Percentiles rank a stretch among this genome's conserved stretches.
These are phyloP conservation scores for Oropetium thomaeum DNA, from an alignment of 176 grass and related monocot genomes.

Conservation along the genomic window DNA sequence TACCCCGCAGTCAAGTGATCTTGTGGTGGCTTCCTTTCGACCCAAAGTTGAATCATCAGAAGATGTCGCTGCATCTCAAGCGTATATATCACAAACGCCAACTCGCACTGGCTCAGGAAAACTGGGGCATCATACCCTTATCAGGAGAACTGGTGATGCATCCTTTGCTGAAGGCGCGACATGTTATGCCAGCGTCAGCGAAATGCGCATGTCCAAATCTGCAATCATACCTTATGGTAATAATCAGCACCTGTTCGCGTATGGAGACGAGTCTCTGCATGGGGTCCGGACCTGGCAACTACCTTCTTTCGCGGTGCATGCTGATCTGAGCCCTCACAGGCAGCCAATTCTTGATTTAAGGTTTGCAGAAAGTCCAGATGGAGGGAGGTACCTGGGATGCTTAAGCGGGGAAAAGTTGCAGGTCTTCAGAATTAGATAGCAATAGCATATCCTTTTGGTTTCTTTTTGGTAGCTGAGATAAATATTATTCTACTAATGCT, in stretches of 20 bases:
- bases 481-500: too few relatives aligned
- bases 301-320: slow-evolving; percentile 41
- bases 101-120: slow-evolving; percentile 36
- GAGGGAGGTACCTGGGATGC: slow-evolving; percentile 57
- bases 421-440: slow-evolving; percentile 48
- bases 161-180: slow-evolving; percentile 34
- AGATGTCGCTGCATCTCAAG: slow-evolving; percentile 38
- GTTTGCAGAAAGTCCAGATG: slow-evolving; percentile 31
- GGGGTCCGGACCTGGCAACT: slow-evolving; percentile 58
- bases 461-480: background rate
- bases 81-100: slow-evolving; percentile 37
- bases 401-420: slow-evolving; percentile 70
- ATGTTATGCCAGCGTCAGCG: slow-evolving; percentile 46
- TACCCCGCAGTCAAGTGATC: slow-evolving; percentile 24
- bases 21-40: slow-evolving; percentile 71
- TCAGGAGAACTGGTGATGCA: slow-evolving; percentile 23
- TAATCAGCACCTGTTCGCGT: slow-evolving; percentile 38
- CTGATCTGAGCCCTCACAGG: slow-evolving; percentile 41
- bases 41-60: slow-evolving; percentile 44
- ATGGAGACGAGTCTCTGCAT: slow-evolving; percentile 55
- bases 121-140: slow-evolving; percentile 57
- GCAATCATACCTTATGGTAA: slow-evolving; percentile 42
- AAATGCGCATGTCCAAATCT: slow-evolving; percentile 63
- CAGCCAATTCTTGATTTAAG: slow-evolving; percentile 72
- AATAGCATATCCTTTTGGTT: slow-evolving; percentile 10